Evolutionary conservation across 306 rosid species (phyloP).

Genomic region (Prunus kanzakura): DNA sequence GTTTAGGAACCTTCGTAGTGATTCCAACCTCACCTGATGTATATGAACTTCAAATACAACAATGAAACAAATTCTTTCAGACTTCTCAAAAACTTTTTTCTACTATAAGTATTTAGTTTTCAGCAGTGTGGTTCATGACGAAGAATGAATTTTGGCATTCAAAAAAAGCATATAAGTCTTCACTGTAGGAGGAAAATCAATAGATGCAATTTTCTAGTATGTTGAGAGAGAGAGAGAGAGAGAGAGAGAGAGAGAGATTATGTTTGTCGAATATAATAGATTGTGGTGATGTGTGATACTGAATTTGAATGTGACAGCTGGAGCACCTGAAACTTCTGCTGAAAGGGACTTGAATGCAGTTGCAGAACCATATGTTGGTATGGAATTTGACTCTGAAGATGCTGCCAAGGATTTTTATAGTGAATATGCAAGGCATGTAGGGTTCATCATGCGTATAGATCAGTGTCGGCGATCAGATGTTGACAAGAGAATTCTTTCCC

Average conservation of each 20-base stretch:
- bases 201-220: not conserved
- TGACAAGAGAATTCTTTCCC: constrained; percentile 13
- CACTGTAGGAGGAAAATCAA: not conserved
- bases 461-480: constrained; percentile 1
- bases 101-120: not conserved
- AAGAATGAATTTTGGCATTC: not conserved
- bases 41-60: not conserved
- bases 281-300: not conserved
- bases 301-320: constrained; percentile 2
- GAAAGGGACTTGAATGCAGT: constrained; percentile 3
- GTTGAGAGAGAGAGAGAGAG: not conserved
- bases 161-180: not conserved
- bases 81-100: not conserved
- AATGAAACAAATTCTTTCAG: not conserved
- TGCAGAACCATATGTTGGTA: not conserved
- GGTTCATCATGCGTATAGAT: not conserved
- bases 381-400: constrained; percentile 13
- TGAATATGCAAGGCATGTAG: not conserved
- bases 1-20: not conserved
- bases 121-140: not conserved
- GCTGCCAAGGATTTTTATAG: constrained; percentile 4
- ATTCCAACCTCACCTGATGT: not conserved
- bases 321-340: not conserved
- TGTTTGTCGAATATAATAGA: not conserved
- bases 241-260: not conserved